Evolutionary conservation across 352 stramenopile genomes (phyloP).

Genomic region (Phytophthora fragariae): DNA sequence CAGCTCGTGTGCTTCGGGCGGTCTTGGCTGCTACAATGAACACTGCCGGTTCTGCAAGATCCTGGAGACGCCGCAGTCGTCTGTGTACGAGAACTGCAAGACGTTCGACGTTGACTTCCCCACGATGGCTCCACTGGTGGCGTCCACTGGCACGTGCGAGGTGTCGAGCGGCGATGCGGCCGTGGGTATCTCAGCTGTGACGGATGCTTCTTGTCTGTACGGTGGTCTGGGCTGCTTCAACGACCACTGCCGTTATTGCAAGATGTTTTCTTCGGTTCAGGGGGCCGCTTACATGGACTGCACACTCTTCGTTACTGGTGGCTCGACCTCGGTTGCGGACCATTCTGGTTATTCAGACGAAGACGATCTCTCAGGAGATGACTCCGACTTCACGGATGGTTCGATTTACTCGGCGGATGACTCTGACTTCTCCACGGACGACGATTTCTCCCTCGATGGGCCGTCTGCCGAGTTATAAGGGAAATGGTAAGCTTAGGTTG

Average conservation of each 20-base stretch:
- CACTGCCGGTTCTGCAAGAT: not conserved
- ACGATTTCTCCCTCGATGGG: not conserved
- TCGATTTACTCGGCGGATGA: not conserved
- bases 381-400: slow-evolving; percentile 14
- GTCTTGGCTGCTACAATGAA: not conserved
- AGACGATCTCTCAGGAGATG: slow-evolving; percentile 7
- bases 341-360: slow-evolving; percentile 8
- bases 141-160: slow-evolving; percentile 22
- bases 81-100: slow-evolving; percentile 37
- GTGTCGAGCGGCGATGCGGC: slow-evolving; percentile 36
- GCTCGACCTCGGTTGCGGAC: slow-evolving; percentile 1
- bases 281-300: slow-evolving; percentile 35
- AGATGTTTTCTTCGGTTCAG: slow-evolving; percentile 32
- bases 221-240: slow-evolving; percentile 50
- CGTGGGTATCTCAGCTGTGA: slow-evolving; percentile 41
- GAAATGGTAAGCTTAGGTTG: too few relatives aligned
- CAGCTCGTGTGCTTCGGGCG: not conserved
- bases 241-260: slow-evolving; percentile 53
- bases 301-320: slow-evolving; percentile 4
- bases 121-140: not conserved
- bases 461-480: not conserved
- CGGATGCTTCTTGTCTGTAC: slow-evolving; percentile 33
- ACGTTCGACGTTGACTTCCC: slow-evolving; percentile 25
- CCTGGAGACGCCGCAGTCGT: slow-evolving; percentile 40
- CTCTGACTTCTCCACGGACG: not conserved